Conservation (phyloP, 2,329 filamentous ascomycete species). For the Phoma herbarum region DNA sequence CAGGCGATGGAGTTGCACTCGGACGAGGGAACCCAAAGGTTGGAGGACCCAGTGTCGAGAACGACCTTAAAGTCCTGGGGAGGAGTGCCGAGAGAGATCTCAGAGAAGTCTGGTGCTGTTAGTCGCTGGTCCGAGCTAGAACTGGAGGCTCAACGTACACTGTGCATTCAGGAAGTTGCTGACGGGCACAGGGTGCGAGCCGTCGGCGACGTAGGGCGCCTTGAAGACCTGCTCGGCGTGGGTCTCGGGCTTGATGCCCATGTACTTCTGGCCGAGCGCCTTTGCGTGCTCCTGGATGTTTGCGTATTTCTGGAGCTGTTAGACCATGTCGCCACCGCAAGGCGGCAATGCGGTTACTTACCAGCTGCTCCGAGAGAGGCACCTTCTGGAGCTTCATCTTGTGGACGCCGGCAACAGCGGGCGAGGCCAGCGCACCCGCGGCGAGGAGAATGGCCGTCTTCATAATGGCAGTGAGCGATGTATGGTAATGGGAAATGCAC, state of each 20-base stretch:
- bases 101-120: slow-evolving; percentile 79
- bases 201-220: slow-evolving; percentile 71
- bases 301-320: slow-evolving; percentile 68
- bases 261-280: slow-evolving; percentile 93
- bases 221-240: slow-evolving; percentile 83
- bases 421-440: slow-evolving; percentile 80
- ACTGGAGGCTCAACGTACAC: slow-evolving; percentile 68
- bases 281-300: slow-evolving; percentile 83
- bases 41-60: slow-evolving; percentile 97
- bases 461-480: slow-evolving; percentile 64
- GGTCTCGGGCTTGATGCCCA: slow-evolving; percentile 78
- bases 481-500: slow-evolving; percentile 17
- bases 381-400: slow-evolving; percentile 99
- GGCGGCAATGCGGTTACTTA: slow-evolving; percentile 59
- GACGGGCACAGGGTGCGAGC: slow-evolving; percentile 82
- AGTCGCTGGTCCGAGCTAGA: slow-evolving; percentile 22
- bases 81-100: slow-evolving; percentile 90
- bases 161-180: slow-evolving; percentile 99
- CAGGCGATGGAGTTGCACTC: slow-evolving; percentile 96
- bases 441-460: slow-evolving; percentile 84
- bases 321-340: slow-evolving; percentile 28
- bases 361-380: slow-evolving; percentile 88
- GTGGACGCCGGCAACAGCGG: slow-evolving; percentile 85
- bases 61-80: slow-evolving; percentile 98
- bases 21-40: slow-evolving; percentile 95